A percentile compares a stretch with the other conserved stretches of the same genome.
Evolutionary conservation across 352 stramenopile species (phyloP).

Genomic region (Pythium rhizo-oryzae): DNA sequence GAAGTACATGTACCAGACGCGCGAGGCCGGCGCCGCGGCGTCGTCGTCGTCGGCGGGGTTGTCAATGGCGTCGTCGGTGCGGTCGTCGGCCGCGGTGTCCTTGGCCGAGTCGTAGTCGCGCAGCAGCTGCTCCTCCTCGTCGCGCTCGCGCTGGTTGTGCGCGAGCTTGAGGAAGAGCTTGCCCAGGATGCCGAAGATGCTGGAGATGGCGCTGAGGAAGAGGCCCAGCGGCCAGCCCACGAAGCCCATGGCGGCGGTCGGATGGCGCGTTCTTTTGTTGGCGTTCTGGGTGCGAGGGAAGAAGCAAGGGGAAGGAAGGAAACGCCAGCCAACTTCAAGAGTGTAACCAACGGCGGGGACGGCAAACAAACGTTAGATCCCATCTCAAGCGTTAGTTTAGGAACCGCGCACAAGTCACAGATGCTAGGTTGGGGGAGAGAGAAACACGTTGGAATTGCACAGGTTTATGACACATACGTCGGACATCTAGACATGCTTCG

Average conservation of each 20-base stretch:
- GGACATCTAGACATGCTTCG: neutral
- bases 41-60: neutral
- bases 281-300: too few species aligned
- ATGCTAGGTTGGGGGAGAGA: neutral
- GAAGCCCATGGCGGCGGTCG: slow-evolving; percentile 34
- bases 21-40: slow-evolving; percentile 9
- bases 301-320: too few species aligned
- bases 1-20: slow-evolving; percentile 67
- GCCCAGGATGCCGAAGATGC: slow-evolving; percentile 77
- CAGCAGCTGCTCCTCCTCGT: slow-evolving; percentile 47
- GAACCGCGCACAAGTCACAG: neutral
- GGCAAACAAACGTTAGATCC: neutral
- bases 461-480: neutral
- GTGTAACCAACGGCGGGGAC: slow-evolving; percentile 9
- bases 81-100: slow-evolving; percentile 1
- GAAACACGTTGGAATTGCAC: neutral
- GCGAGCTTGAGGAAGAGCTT: slow-evolving; percentile 84
- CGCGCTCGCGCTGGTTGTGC: slow-evolving; percentile 68
- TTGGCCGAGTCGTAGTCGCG: slow-evolving; percentile 29
- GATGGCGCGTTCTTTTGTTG: neutral
- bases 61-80: neutral
- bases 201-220: slow-evolving; percentile 72
- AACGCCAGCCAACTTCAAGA: slow-evolving; percentile 13
- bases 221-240: slow-evolving; percentile 80
- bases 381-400: neutral